Evolutionary conservation across 352 stramenopile species (phyloP), one percentile per base, ranked within the genome.

Genomic region (Phytopythium sindhum): DNA sequence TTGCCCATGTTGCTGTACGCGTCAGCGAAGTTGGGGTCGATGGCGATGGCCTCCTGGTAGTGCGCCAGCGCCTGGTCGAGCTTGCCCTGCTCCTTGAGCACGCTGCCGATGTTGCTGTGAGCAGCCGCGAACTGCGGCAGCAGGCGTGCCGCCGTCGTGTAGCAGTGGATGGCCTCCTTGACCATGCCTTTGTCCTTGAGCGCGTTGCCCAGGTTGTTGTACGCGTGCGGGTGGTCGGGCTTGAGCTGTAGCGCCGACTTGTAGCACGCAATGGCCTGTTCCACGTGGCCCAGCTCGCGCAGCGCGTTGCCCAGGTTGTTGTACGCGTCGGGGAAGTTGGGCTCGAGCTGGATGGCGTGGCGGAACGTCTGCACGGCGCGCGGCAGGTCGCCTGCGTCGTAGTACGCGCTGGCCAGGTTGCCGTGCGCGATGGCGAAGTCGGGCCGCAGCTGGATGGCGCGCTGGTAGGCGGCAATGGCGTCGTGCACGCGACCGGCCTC

Each of bases 1-100:
- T 97, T 97, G 63, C 93, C 93, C 79, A 98, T 96, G 68, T 98
- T 98, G 69, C 84, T 96, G 74, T 96, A 98, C 4, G 93, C 92
- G 61, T 97, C 90, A 2, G 90, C 89, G 72, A 98, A 98, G 28
- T 69, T 80, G 9, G 93, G 91, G 56, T 98, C 91, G 64, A 97
- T 97, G 23, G 85, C 83, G 58, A 99, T 95, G 1, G 94, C 94
- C 61, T 98, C 78, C 41, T 97, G 81, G 70, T 98, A 98, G 65
- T 98, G 89, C n/a, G 93, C 88, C 35, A 98, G 74, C 8, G 95
- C 95, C 64, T 97, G 90, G 57, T 97, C 84, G 24, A 97, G 73
- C 72, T 98, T 96, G 52, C 94, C 94, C 59, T 98, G 90, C 54
- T 98, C 89, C 66, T 98, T 97, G 9, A 98, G 68, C n/a, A 98